A percentile compares a stretch with the other conserved stretches of the same genome.
Conservation (phyloP, 1,284 basidiomycete species). For the Cutaneotrichosporon sp. region DNA sequence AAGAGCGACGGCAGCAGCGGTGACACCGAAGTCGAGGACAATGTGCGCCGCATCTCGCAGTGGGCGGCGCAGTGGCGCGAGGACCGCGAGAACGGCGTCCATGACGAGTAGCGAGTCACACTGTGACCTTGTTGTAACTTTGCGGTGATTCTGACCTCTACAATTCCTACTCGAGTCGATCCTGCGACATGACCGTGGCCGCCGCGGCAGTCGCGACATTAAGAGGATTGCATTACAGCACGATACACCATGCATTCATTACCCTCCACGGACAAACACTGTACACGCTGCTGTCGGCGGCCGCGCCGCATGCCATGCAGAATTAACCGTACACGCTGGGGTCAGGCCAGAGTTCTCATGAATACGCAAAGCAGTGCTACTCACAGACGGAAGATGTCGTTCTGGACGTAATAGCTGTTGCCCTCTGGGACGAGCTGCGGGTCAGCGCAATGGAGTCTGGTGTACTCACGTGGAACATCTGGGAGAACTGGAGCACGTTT, state of each 20-base stretch:
- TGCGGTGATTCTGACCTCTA: too few species aligned
- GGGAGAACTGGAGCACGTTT: slow-evolving; percentile 81
- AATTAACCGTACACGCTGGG: slow-evolving; percentile 6
- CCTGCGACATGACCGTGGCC: too few species aligned
- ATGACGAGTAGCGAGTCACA: slow-evolving; percentile 26
- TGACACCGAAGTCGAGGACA: slow-evolving; percentile 66
- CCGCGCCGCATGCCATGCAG: not conserved
- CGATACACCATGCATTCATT: slow-evolving; percentile 18
- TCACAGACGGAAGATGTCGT: slow-evolving; percentile 81
- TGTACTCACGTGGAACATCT: slow-evolving; percentile 67
- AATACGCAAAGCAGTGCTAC: slow-evolving; percentile 8
- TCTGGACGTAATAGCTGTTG: slow-evolving; percentile 76
- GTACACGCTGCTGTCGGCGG: not conserved
- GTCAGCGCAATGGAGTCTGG: not conserved
- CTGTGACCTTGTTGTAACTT: too few species aligned
- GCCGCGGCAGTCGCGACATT: not conserved
- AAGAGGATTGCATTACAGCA: not conserved
- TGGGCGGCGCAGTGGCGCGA: slow-evolving; percentile 79
- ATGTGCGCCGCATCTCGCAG: slow-evolving; percentile 72
- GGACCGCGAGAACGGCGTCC: slow-evolving; percentile 48
- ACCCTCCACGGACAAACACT: not conserved
- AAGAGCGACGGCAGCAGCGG: slow-evolving; percentile 67
- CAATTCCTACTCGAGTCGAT: too few species aligned
- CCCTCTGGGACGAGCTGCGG: slow-evolving; percentile 65
- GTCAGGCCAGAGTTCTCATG: not conserved